Evolutionary conservation across 2,329 filamentous ascomycete genomes (phyloP).

Genomic region (Nemania sp.): DNA sequence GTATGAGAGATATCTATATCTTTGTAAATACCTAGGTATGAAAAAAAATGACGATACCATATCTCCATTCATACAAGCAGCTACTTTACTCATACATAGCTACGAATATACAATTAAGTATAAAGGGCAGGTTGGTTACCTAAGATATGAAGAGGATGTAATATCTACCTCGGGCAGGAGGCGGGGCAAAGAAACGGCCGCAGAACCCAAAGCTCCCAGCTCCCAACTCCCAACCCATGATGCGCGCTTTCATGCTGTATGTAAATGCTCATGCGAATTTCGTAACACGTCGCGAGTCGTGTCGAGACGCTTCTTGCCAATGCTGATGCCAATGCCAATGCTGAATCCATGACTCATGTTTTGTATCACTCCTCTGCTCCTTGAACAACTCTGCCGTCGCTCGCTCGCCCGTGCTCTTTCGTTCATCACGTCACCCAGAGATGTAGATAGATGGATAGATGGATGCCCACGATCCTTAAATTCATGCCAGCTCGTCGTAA

Average conservation of each 20-base stretch:
- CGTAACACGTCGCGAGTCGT: slow-evolving; percentile 31
- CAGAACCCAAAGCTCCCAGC: not conserved
- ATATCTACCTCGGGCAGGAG: no score
- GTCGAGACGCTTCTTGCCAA: slow-evolving; percentile 9
- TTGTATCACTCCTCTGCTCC: not conserved
- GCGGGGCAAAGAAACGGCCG: no score
- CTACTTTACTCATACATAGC: no score
- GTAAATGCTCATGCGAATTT: slow-evolving; percentile 14
- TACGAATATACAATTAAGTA: no score
- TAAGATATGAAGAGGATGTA: no score
- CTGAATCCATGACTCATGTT: not conserved
- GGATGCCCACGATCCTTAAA: slow-evolving; percentile 2
- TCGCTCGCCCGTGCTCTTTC: not conserved
- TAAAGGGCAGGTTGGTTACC: no score
- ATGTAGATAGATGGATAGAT: no score
- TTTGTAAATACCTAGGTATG: no score
- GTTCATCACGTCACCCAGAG: not conserved
- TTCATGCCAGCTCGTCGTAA: slow-evolving; percentile 45
- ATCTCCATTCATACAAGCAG: no score
- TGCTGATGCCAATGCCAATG: not conserved
- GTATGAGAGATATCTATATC: no score
- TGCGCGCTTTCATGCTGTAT: slow-evolving; percentile 17
- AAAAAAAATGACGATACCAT: no score
- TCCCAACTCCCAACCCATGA: slow-evolving; percentile 30
- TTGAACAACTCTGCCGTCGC: not conserved